phyloP scores from a whole-genome alignment of 306 rosid genomes.

The Lablab purpureus region DNA sequence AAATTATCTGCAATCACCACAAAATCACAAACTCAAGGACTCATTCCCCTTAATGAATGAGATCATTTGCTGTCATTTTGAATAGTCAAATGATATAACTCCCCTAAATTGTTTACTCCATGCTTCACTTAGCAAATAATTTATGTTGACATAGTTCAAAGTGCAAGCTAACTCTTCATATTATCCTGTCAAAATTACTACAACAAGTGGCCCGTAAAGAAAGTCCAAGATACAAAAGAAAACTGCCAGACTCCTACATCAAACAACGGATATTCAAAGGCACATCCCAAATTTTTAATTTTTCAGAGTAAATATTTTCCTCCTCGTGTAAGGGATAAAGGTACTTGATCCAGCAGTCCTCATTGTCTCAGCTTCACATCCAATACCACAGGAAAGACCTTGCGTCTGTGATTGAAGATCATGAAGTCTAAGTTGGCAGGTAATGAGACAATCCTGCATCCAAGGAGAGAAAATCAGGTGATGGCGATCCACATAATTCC shows the following conservation, averaged over 20 bases:
- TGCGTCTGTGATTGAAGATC: conserved; percentile 90
- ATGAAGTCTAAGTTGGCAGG: conserved; percentile 83
- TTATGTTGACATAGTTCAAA: not conserved
- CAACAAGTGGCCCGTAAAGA: not conserved
- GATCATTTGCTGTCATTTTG: not conserved
- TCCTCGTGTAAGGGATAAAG: conserved; percentile 12
- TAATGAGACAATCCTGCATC: conserved; percentile 77
- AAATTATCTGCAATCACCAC: too few species aligned
- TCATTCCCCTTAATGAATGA: not conserved
- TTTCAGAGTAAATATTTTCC: conserved; percentile 5
- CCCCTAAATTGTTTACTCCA: not conserved
- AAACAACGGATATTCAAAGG: conserved; percentile 36
- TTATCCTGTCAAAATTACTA: conserved; percentile 36
- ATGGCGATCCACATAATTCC: not conserved
- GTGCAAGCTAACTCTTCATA: conserved; percentile 14
- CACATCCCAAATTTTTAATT: conserved; percentile 15
- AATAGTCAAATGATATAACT: not conserved
- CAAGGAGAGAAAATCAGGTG: conserved; percentile 38
- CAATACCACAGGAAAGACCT: conserved; percentile 58
- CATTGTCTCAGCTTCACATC: conserved; percentile 76
- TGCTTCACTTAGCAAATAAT: not conserved
- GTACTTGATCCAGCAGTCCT: conserved; percentile 32
- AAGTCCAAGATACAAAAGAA: not conserved
- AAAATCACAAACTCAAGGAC: not conserved
- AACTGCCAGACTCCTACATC: conserved; percentile 31